Evolutionary conservation across 2,329 filamentous ascomycete species (phyloP).

Genomic region (Colletotrichum somersetense): DNA sequence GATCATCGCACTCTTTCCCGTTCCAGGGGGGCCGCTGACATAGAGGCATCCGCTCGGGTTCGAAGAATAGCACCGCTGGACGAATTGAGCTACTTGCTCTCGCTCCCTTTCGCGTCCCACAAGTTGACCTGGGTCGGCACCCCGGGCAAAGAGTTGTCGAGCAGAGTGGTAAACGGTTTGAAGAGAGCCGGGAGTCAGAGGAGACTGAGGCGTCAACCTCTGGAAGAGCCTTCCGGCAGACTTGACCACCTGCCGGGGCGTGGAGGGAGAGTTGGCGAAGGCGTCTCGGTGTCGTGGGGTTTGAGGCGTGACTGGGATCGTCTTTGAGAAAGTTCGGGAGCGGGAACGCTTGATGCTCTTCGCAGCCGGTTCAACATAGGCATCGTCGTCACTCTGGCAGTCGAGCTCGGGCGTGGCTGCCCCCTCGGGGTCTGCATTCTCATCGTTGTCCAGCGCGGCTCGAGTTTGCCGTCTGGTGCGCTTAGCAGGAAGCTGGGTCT

Average conservation of each 20-base stretch:
- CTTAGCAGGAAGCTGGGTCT: conserved; percentile 56
- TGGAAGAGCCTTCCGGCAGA: conserved; percentile 81
- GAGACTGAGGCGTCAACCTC: conserved; percentile 82
- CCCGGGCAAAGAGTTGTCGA: conserved; percentile 87
- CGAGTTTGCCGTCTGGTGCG: conserved; percentile 59
- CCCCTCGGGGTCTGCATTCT: conserved; percentile 69
- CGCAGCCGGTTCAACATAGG: conserved; percentile 46
- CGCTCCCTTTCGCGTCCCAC: conserved; percentile 81
- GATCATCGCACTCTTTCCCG: conserved; percentile 95
- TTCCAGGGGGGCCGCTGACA: conserved; percentile 94
- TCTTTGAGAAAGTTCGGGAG: conserved; percentile 51
- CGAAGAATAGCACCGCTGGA: conserved; percentile 71
- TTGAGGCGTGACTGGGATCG: conserved; percentile 74
- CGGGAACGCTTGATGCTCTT: conserved; percentile 46
- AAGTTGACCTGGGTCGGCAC: conserved; percentile 79
- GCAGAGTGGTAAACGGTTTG: conserved; percentile 89
- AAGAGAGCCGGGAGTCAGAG: conserved; percentile 74
- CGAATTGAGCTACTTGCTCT: conserved; percentile 75
- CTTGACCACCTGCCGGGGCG: conserved; percentile 86
- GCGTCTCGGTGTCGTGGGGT: conserved; percentile 86
- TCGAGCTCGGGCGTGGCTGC: conserved; percentile 59
- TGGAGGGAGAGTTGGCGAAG: conserved; percentile 77
- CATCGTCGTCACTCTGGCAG: conserved; percentile 55
- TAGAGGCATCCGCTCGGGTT: conserved; percentile 86
- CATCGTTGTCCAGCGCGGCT: conserved; percentile 68